Evolutionary conservation across 768 basidiomycete genomes (phyloP).

Genomic region (Mycena vitilis): DNA sequence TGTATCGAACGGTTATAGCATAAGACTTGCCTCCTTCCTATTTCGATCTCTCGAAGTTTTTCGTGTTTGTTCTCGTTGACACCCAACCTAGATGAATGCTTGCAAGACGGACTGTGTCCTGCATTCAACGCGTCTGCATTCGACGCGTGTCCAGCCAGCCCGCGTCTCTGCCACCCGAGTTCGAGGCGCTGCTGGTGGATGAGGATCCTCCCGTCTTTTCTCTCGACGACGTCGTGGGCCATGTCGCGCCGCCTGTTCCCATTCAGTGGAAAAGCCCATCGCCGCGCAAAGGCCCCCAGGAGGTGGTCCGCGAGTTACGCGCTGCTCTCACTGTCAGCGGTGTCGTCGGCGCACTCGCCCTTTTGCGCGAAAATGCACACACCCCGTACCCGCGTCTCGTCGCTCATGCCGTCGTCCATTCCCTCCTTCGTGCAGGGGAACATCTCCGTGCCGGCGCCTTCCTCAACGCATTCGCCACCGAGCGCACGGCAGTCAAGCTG

Average conservation of each 20-base stretch:
- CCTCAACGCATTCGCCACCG: neutral
- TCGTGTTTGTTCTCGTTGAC: too few relatives aligned
- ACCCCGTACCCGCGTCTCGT: slow-evolving; percentile 19
- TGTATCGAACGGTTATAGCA: too few relatives aligned
- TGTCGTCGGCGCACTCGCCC: neutral
- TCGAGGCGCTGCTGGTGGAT: too few relatives aligned
- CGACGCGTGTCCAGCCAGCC: too few relatives aligned
- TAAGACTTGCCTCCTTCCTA: too few relatives aligned
- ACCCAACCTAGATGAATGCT: too few relatives aligned
- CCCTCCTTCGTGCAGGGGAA: slow-evolving; percentile 12
- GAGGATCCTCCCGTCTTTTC: neutral
- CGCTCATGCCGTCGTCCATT: slow-evolving; percentile 20
- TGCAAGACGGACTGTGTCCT: too few relatives aligned
- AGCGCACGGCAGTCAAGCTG: neutral
- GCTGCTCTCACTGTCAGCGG: neutral
- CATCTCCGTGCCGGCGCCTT: slow-evolving; percentile 1
- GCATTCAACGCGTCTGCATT: too few relatives aligned
- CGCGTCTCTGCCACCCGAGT: too few relatives aligned
- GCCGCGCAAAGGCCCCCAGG: neutral
- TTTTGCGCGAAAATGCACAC: neutral
- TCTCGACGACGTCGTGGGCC: slow-evolving; percentile 11
- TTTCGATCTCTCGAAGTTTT: too few relatives aligned
- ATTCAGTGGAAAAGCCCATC: slow-evolving; percentile 5
- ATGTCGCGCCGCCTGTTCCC: neutral
- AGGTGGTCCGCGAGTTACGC: slow-evolving; percentile 18